phyloP scores from a whole-genome alignment of 345 rosid genomes.

The Citrus australasica region DNA sequence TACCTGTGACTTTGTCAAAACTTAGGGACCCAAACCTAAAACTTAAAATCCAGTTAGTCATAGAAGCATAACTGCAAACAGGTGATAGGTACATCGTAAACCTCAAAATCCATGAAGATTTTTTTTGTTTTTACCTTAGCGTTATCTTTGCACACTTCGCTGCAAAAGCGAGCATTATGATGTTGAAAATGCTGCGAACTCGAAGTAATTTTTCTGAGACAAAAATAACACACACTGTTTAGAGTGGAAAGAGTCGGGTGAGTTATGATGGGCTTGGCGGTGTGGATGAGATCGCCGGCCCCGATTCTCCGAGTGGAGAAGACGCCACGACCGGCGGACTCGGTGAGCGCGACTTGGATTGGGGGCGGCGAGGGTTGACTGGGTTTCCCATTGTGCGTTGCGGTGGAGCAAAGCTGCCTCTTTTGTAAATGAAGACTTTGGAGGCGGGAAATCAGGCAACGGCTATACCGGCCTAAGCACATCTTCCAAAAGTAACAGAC shows the following conservation, averaged over 20 bases:
- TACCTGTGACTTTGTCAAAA: too few relatives aligned
- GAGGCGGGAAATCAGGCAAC: conserved; percentile 35
- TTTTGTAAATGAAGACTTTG: conserved; percentile 9
- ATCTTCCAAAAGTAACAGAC: not conserved
- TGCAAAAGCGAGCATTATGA: conserved; percentile 50
- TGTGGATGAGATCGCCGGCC: conserved; percentile 79
- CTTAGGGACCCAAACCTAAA: not conserved
- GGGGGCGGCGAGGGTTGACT: conserved; percentile 51
- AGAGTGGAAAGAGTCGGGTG: conserved; percentile 49
- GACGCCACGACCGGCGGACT: conserved; percentile 81
- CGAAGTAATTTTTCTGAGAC: conserved; percentile 45
- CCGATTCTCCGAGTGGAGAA: conserved; percentile 68
- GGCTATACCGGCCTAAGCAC: conserved; percentile 30
- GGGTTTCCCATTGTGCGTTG: conserved; percentile 14
- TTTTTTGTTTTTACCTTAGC: conserved; percentile 38
- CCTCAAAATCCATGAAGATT: not conserved
- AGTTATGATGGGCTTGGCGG: conserved; percentile 61
- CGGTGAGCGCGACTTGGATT: conserved; percentile 62
- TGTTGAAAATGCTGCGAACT: conserved; percentile 19
- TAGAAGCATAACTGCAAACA: conserved; percentile 42
- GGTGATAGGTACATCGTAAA: conserved; percentile 13
- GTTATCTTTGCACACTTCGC: conserved; percentile 42
- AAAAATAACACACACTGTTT: conserved; percentile 58
- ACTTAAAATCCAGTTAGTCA: not conserved
- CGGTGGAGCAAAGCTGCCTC: conserved; percentile 13